These are phyloP conservation scores for Apiospora kogelbergensis DNA, from an alignment of 2,329 filamentous ascomycete genomes.

Conservation along the genomic window DNA sequence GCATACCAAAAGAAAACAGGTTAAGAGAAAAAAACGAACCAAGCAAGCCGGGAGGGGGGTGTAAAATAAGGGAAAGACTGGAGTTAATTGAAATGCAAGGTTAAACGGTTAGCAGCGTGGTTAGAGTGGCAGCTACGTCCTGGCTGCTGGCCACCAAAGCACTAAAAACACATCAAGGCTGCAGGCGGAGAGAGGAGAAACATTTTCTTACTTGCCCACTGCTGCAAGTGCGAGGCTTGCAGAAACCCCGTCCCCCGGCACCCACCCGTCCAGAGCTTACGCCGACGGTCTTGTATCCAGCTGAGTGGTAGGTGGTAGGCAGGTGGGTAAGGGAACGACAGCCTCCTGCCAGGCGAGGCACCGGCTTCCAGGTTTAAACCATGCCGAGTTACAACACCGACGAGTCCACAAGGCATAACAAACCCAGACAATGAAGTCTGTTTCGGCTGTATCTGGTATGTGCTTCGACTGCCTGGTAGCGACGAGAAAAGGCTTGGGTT, in stretches of 20 bases:
- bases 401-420: no score
- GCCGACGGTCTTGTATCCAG: not conserved
- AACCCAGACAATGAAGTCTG: not conserved
- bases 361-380: no score
- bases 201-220: no score
- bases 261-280: not conserved
- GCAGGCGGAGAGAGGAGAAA: no score
- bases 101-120: not conserved
- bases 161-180: no score
- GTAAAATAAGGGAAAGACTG: conserved; percentile 13
- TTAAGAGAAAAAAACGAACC: conserved; percentile 14
- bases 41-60: conserved; percentile 18
- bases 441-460: not conserved
- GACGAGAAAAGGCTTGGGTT: not conserved
- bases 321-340: not conserved
- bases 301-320: no score
- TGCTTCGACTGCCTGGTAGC: not conserved
- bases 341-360: not conserved
- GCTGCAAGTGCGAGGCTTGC: conserved; percentile 2
- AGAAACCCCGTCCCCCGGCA: not conserved
- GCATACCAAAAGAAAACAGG: conserved; percentile 26
- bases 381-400: no score
- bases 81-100: conserved; percentile 5
- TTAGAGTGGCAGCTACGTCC: no score
- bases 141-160: no score